Base-by-base conservation (phyloP, 73 alveolate species). In the Blepharisma stoltei region DNA sequence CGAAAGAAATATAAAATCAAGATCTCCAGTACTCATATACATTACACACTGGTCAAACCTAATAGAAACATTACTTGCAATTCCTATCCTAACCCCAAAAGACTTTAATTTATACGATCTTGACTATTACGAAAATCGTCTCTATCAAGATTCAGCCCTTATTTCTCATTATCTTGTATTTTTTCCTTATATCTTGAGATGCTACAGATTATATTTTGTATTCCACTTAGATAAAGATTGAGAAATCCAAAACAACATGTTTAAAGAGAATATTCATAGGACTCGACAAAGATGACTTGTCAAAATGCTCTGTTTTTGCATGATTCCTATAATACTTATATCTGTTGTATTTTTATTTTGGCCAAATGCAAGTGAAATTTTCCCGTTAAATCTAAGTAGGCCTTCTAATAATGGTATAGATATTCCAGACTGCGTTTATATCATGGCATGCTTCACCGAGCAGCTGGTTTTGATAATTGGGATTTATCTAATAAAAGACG, bases 31-130 rank as follows among this genome's bases (percentile, higher is more conserved):
- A 18, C 14, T 60, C 11, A n/a, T 60, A 8, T 38, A 60, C 14
- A 60, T 60, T 8, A 60, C 73, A 8, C 73, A 60, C 73, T 60
- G 73, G 47, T n/a, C 73, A 25, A 60, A 60, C 46, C 23, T 18
- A 9, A 18, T 25, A n/a, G 73, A 60, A 60, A n/a, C 23, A 8
- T 38, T 60, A 14, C 18, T 14, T 14, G 23, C 38, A n/a, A n/a
- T 60, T 1, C 38, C 45, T 14, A 60, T 60, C 2, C 37, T 60
- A 8, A 60, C 73, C 14, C n/a, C 38, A 60, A 60, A 8, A 5
- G 45, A 14, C 3, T 8, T 9, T 2, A 25, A 60, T 20, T 8
- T 14, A 60, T 20, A 14, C 3, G 41, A 32, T 14, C 11, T 25
- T 38, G 18, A n/a, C 11, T 14, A 20, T 20, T 14, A 14, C 2